Conservation (phyloP, 768 basidiomycete genomes). For the Phylloporus arenicola region DNA sequence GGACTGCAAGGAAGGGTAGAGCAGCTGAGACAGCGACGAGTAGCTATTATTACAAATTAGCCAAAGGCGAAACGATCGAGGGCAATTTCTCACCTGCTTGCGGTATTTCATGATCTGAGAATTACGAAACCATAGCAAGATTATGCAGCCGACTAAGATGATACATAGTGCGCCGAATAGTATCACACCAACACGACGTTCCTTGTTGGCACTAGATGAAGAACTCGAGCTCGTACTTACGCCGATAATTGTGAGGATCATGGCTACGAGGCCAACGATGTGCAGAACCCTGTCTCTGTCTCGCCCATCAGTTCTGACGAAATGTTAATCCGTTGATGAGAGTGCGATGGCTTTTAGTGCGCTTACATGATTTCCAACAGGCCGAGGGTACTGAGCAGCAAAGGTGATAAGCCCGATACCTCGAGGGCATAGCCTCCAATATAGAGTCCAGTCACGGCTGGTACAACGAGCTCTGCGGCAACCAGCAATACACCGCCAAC, state of each 20-base stretch:
- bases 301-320: conserved; percentile 27
- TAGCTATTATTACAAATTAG: conserved; percentile 38
- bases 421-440: conserved; percentile 47
- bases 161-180: conserved; percentile 36
- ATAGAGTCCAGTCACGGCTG: conserved; percentile 41
- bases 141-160: conserved; percentile 40
- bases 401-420: conserved; percentile 36
- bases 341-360: neutral
- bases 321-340: conserved; percentile 2
- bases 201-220: conserved; percentile 18
- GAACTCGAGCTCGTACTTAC: conserved; percentile 15
- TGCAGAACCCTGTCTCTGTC: conserved; percentile 27
- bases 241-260: conserved; percentile 32
- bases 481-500: conserved; percentile 53
- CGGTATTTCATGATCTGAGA: conserved; percentile 26
- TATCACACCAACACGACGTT: conserved; percentile 32
- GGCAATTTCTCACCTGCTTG: conserved; percentile 30
- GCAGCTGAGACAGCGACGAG: conserved; percentile 49
- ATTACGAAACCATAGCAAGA: conserved; percentile 51
- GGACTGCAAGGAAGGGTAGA: conserved; percentile 55
- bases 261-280: conserved; percentile 22
- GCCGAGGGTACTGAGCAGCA: conserved; percentile 34
- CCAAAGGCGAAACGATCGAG: conserved; percentile 1
- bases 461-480: conserved; percentile 42
- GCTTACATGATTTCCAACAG: conserved; percentile 34